Conservation (phyloP, 176 grass and related monocot genomes). For the Phyllostachys edulis region DNA sequence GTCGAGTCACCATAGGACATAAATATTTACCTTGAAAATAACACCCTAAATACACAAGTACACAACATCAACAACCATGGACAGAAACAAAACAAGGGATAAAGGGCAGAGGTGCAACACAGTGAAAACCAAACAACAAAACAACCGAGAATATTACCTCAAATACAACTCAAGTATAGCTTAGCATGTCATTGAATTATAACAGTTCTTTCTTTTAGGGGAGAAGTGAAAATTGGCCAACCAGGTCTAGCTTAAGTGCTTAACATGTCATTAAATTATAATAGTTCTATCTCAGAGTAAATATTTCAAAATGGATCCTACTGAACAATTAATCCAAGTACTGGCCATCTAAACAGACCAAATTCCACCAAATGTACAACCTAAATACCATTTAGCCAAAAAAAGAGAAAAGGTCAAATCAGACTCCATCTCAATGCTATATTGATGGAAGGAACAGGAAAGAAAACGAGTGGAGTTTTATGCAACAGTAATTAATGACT, state of each 20-base stretch:
- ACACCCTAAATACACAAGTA: neutral
- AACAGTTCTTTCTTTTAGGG: neutral
- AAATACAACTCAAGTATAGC: neutral
- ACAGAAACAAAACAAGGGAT: neutral
- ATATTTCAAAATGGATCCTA: no score
- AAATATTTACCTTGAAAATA: neutral
- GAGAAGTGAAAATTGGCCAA: neutral
- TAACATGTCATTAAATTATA: neutral
- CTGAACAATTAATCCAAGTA: no score
- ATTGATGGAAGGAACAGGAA: neutral
- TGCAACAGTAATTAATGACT: neutral
- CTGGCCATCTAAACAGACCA: no score
- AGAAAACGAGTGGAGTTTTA: neutral
- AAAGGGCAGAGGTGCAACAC: neutral
- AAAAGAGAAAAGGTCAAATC: neutral
- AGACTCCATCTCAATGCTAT: neutral
- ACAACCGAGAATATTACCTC: neutral
- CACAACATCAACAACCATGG: neutral
- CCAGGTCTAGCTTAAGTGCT: neutral
- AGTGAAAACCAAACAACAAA: neutral
- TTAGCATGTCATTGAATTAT: neutral
- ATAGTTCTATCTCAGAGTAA: neutral
- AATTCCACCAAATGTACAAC: no score
- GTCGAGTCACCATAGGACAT: neutral
- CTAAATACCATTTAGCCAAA: no score